A percentile compares a stretch with the other conserved stretches of the same genome.
phyloP scores from a whole-genome alignment of 208 protist species.

The Leishmania tropica region DNA sequence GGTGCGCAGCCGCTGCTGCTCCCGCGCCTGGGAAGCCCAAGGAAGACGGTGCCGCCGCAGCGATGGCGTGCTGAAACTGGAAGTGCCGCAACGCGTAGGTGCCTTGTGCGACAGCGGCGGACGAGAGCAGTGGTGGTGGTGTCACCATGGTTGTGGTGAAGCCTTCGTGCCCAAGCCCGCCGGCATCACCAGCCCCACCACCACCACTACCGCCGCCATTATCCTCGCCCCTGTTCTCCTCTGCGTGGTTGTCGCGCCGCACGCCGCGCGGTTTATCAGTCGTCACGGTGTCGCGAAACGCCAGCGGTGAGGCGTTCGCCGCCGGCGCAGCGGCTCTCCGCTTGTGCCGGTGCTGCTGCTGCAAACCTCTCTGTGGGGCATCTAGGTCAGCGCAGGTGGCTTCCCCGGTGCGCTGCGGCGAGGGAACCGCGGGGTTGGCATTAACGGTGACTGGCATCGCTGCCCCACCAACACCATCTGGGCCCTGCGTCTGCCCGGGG shows the following conservation, averaged over 20 bases:
- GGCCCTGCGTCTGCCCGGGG: background rate
- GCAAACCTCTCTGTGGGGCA: background rate
- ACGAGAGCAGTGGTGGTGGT: background rate
- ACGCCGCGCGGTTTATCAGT: background rate
- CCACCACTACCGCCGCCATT: background rate
- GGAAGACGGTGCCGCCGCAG: background rate
- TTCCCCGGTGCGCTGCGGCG: background rate
- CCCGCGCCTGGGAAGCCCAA: conserved; percentile 8
- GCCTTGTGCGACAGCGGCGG: background rate
- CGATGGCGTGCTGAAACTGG: background rate
- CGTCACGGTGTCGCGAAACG: conserved; percentile 4
- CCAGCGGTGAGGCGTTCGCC: background rate
- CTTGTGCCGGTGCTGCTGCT: background rate
- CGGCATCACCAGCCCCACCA: background rate
- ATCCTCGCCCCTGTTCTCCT: background rate
- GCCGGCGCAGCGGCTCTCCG: background rate
- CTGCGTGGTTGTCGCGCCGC: background rate
- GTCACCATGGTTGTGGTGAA: background rate
- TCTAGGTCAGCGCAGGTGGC: background rate
- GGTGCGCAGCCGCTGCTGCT: background rate
- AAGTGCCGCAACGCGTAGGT: background rate
- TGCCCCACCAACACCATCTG: conserved; percentile 2
- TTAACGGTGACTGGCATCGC: background rate
- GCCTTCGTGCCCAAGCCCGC: background rate
- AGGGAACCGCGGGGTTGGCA: background rate